Evolutionary conservation across 2,329 filamentous ascomycete genomes (phyloP).

Genomic region (Xylariaceae sp.): DNA sequence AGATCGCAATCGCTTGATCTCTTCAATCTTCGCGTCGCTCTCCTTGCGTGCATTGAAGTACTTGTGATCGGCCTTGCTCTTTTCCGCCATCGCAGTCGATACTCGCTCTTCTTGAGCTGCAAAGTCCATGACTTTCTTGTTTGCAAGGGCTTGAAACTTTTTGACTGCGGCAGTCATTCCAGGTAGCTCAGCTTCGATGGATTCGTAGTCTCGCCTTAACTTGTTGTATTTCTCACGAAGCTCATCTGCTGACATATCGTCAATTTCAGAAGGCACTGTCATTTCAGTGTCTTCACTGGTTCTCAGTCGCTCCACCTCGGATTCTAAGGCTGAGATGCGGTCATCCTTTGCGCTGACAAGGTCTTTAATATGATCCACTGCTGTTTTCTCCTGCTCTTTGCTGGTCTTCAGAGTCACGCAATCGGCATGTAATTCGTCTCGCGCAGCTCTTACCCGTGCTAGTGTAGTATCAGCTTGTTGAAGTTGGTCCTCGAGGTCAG

Average conservation of each 20-base stretch:
- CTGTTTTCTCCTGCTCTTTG: conserved; percentile 70
- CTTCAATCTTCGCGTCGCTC: conserved; percentile 77
- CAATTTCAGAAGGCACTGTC: conserved; percentile 46
- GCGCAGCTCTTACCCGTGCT: conserved; percentile 73
- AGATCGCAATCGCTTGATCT: conserved; percentile 72
- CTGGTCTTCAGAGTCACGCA: conserved; percentile 72
- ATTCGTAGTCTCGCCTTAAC: conserved; percentile 73
- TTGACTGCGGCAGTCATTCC: conserved; percentile 90
- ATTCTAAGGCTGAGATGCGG: conserved; percentile 76
- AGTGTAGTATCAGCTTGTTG: conserved; percentile 79
- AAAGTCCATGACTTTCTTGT: conserved; percentile 81
- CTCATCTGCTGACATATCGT: conserved; percentile 63
- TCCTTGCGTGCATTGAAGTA: conserved; percentile 95
- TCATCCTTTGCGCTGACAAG: conserved; percentile 74
- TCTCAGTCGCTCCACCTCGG: conserved; percentile 70
- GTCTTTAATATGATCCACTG: conserved; percentile 72
- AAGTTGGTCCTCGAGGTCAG: conserved; percentile 78
- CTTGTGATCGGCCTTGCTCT: conserved; percentile 95
- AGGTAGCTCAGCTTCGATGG: conserved; percentile 82
- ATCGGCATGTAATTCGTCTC: conserved; percentile 84
- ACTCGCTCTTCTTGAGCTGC: conserved; percentile 73
- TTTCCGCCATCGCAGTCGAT: conserved; percentile 72
- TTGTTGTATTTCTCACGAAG: conserved; percentile 69
- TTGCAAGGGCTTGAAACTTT: conserved; percentile 78
- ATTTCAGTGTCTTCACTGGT: conserved; percentile 45